Base-by-base conservation (phyloP, 805 yeast genomes). In the Lachancea quebecensis region DNA sequence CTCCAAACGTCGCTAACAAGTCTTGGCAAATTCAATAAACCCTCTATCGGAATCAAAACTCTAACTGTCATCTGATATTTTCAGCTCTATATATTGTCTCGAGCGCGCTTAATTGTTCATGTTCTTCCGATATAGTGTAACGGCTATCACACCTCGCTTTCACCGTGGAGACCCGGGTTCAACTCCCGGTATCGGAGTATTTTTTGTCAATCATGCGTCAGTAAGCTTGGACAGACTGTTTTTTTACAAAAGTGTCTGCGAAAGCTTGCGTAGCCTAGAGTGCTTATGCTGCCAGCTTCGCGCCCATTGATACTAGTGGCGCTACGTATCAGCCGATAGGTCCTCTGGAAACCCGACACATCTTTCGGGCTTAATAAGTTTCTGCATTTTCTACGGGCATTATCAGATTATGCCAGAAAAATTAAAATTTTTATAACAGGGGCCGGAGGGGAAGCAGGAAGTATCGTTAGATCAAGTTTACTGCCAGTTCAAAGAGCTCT, bases 111-210 rank as follows among this genome's bases (percentile, higher is more conserved):
- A 4, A 30, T 30, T 4, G 14, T 12, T 30, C 14, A 12, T 30
- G 14, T 30, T 7, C 18, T 42, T 53, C 56, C 56, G 56, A 54
- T 54, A 52, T 54, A 53, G 58, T 54, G 58, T 54, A 54, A 54
- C 58, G 58, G 58, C 58, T 53, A 54, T 52, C 56, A 54, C 56
- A 53, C 49, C 58, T 50, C 58, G 57, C 55, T 53, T 53, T 53
- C 57, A 53, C 57, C 55, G 55, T 52, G 55, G 55, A 52, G 55
- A 53, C 55, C 57, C 52, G 57, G 55, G 57, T 53, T 53, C 57
- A 55, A 53, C 57, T 53, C 57, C 55, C 55, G 55, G 56, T 53
- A 51, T 54, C 56, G 58, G 56, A 54, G 55, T 39, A 40, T 42
- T 31, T 30, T 51, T 42, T 12, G 25, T 9, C 25, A 34, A 27